Percentiles rank a stretch among this genome's conserved stretches.
These are phyloP conservation scores for Linum lewisii DNA, from an alignment of 345 rosid genomes.

Conservation along the genomic window DNA sequence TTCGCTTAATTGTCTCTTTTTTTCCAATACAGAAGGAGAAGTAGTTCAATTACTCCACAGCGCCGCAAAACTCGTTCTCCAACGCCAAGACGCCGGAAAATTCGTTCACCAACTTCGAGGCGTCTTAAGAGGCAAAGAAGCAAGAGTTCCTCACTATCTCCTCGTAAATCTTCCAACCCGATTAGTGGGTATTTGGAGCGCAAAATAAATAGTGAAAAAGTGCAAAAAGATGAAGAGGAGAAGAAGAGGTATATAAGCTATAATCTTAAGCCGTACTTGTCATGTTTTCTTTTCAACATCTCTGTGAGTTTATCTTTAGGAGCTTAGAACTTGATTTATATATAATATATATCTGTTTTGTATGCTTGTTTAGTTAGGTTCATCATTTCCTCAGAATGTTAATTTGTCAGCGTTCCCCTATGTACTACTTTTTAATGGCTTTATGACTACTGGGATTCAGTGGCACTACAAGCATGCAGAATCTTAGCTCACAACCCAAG, in stretches of 20 bases:
- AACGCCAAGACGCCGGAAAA: conserved; percentile 45
- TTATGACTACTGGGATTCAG: too few species aligned
- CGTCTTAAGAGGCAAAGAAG: conserved; percentile 71
- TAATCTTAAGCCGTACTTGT: conserved; percentile 1
- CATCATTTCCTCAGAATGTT: too few species aligned
- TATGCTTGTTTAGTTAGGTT: too few species aligned
- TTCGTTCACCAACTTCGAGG: conserved; percentile 68
- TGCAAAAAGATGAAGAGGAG: conserved; percentile 74
- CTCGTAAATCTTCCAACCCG: conserved; percentile 51
- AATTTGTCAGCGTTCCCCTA: too few species aligned
- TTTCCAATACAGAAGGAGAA: conserved; percentile 61
- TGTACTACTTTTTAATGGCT: too few species aligned
- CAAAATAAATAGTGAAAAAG: conserved; percentile 52
- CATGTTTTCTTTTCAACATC: conserved; percentile 9
- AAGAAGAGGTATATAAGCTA: conserved; percentile 62
- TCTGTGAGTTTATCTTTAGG: too few species aligned
- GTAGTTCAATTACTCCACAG: conserved; percentile 70
- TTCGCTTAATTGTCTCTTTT: conserved; percentile 37
- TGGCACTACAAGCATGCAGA: too few species aligned
- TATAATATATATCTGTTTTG: too few species aligned
- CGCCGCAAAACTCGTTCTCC: conserved; percentile 60
- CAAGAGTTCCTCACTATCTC: conserved; percentile 66
- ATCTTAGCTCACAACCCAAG: too few species aligned
- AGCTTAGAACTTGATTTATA: too few species aligned
- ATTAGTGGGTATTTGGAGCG: conserved; percentile 55